Evolutionary conservation across 495 filamentous ascomycete genomes (phyloP).

Genomic region (Penicillium diatomitis): DNA sequence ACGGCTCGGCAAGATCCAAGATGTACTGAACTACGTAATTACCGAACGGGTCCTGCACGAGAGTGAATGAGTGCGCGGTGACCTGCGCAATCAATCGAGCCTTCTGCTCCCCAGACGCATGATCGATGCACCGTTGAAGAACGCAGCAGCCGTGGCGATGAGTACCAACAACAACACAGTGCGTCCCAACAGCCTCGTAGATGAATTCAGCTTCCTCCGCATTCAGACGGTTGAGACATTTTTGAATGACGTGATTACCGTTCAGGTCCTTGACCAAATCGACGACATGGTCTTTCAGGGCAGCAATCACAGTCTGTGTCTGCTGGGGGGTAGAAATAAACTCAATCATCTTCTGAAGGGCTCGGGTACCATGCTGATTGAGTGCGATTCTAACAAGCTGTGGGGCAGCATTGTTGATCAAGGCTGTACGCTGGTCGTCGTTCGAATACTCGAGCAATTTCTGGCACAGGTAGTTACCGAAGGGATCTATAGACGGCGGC

Average conservation of each 20-base stretch:
- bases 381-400: slow-evolving; percentile 85
- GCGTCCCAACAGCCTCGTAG: slow-evolving; percentile 78
- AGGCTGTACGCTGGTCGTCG: slow-evolving; percentile 84
- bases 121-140: slow-evolving; percentile 94
- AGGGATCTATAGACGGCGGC: slow-evolving; percentile 55
- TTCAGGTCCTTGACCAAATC: slow-evolving; percentile 93
- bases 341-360: slow-evolving; percentile 99
- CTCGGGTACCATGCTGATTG: slow-evolving; percentile 93
- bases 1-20: slow-evolving; percentile 74
- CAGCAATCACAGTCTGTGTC: slow-evolving; percentile 71
- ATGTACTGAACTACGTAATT: slow-evolving; percentile 99
- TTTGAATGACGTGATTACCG: slow-evolving; percentile 98
- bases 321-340: slow-evolving; percentile 73
- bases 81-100: slow-evolving; percentile 76
- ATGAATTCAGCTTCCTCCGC: slow-evolving; percentile 85
- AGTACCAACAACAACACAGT: slow-evolving; percentile 87
- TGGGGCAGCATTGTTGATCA: slow-evolving; percentile 79
- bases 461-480: slow-evolving; percentile 97
- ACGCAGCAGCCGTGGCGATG: slow-evolving; percentile 98
- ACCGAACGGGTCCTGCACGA: slow-evolving; percentile 94
- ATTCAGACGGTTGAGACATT: slow-evolving; percentile 88
- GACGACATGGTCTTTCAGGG: slow-evolving; percentile 71
- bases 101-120: slow-evolving; percentile 85
- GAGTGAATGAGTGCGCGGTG: slow-evolving; percentile 65
- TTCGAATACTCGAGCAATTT: slow-evolving; percentile 90